Percentiles rank a stretch among this genome's conserved stretches.
Conservation (phyloP, 371 early-diverging fungal species). For the Thermomucor indicae-seudaticae region DNA sequence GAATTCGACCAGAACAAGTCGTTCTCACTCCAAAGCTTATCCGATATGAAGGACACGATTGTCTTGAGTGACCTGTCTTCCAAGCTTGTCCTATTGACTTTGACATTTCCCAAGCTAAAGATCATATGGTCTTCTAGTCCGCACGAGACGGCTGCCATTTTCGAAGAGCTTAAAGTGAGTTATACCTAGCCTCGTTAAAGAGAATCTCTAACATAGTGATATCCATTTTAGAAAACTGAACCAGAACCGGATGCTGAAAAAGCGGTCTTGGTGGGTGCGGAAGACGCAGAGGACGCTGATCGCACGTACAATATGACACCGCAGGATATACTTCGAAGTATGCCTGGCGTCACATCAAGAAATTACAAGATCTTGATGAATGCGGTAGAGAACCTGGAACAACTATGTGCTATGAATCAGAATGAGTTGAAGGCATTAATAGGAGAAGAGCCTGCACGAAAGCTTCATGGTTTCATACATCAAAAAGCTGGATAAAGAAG, state of each 20-base stretch:
- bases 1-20: slow-evolving; percentile 91
- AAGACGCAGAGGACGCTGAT: slow-evolving; percentile 57
- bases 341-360: slow-evolving; percentile 80
- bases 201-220: not conserved
- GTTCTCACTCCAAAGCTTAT: slow-evolving; percentile 63
- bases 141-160: slow-evolving; percentile 82
- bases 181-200: not conserved
- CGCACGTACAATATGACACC: slow-evolving; percentile 67
- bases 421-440: slow-evolving; percentile 45
- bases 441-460: slow-evolving; percentile 50
- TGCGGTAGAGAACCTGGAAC: slow-evolving; percentile 56
- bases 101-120: slow-evolving; percentile 83
- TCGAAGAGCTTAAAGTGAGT: slow-evolving; percentile 82
- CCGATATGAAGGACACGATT: slow-evolving; percentile 60
- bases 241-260: slow-evolving; percentile 68
- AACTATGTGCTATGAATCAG: slow-evolving; percentile 49
- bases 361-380: slow-evolving; percentile 77
- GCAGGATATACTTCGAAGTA: slow-evolving; percentile 71
- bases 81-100: slow-evolving; percentile 75
- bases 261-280: slow-evolving; percentile 74
- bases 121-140: slow-evolving; percentile 91
- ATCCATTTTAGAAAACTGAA: slow-evolving; percentile 53
- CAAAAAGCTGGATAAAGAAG: slow-evolving; percentile 3
- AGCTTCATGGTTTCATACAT: slow-evolving; percentile 56
- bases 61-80: slow-evolving; percentile 56